These are phyloP conservation scores for Zygosaccharomyces rouxii DNA, from an alignment of 805 yeast species.

Conservation along the genomic window DNA sequence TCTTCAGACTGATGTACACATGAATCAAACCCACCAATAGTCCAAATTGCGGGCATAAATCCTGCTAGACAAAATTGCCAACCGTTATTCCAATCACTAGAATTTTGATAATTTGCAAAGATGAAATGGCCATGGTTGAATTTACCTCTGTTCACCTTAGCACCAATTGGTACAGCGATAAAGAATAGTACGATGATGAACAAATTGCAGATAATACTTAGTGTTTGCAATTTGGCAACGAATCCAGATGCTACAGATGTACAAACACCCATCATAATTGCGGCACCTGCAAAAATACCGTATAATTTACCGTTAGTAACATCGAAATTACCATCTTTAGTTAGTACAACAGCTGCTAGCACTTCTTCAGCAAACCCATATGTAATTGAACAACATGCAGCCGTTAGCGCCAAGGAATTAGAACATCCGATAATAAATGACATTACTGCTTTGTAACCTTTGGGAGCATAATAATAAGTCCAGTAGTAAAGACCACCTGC, in stretches of 20 bases:
- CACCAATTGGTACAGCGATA: slow-evolving; percentile 64
- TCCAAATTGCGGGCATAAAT: slow-evolving; percentile 70
- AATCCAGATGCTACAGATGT: slow-evolving; percentile 55
- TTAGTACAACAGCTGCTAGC: slow-evolving; percentile 53
- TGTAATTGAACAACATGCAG: slow-evolving; percentile 63
- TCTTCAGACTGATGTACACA: slow-evolving; percentile 73
- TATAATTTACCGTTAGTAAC: slow-evolving; percentile 52
- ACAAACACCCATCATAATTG: slow-evolving; percentile 46
- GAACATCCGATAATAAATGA: slow-evolving; percentile 64
- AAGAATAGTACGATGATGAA: slow-evolving; percentile 49
- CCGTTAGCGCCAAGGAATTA: slow-evolving; percentile 61
- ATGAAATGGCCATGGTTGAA: slow-evolving; percentile 51
- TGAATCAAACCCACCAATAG: slow-evolving; percentile 69
- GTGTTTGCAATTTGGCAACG: slow-evolving; percentile 55
- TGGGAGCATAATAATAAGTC: slow-evolving; percentile 65
- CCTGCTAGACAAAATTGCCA: slow-evolving; percentile 49
- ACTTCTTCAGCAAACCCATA: slow-evolving; percentile 64
- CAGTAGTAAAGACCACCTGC: slow-evolving; percentile 71
- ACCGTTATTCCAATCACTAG: slow-evolving; percentile 54
- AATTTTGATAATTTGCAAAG: slow-evolving; percentile 50
- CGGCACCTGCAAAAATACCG: slow-evolving; percentile 63
- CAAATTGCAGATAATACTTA: slow-evolving; percentile 53
- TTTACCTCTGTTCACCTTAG: slow-evolving; percentile 34
- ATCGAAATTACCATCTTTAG: slow-evolving; percentile 50
- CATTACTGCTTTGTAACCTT: slow-evolving; percentile 44